Conservation (phyloP, 345 rosid genomes). For the Psidium guajava region DNA sequence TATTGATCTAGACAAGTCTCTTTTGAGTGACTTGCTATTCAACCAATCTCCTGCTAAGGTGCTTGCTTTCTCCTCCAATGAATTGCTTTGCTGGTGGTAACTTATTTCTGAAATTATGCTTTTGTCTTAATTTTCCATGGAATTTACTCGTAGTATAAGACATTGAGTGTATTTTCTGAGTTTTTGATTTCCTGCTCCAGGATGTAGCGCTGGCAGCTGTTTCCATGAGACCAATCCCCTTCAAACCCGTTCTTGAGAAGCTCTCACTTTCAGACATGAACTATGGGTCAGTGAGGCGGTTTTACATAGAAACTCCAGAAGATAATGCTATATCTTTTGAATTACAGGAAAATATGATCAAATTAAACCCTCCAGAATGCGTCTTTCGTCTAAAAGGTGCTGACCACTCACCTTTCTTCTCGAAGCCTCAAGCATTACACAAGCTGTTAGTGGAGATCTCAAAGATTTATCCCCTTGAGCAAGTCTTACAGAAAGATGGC, state of each 20-base stretch:
- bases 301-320: conserved; percentile 63
- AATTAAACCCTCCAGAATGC: conserved; percentile 60
- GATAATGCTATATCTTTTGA: conserved; percentile 63
- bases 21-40: conserved; percentile 61
- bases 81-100: not conserved
- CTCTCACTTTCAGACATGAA: conserved; percentile 56
- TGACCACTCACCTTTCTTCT: conserved; percentile 96
- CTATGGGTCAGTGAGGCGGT: conserved; percentile 81
- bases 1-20: conserved; percentile 70
- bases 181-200: conserved; percentile 16
- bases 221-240: conserved; percentile 86
- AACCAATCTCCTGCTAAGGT: conserved; percentile 90
- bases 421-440: conserved; percentile 93
- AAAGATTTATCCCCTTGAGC: conserved; percentile 10
- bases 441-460: conserved; percentile 77
- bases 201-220: conserved; percentile 92
- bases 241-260: conserved; percentile 85
- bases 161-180: not conserved
- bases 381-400: conserved; percentile 78
- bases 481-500: not conserved
- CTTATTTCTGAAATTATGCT: not conserved
- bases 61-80: not conserved
- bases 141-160: not conserved
- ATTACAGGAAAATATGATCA: conserved; percentile 69
- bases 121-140: not conserved